Percentiles rank a stretch among this genome's conserved stretches.
Conservation (phyloP, 805 yeast genomes). For the Schwanniomyces vanrijiae region DNA sequence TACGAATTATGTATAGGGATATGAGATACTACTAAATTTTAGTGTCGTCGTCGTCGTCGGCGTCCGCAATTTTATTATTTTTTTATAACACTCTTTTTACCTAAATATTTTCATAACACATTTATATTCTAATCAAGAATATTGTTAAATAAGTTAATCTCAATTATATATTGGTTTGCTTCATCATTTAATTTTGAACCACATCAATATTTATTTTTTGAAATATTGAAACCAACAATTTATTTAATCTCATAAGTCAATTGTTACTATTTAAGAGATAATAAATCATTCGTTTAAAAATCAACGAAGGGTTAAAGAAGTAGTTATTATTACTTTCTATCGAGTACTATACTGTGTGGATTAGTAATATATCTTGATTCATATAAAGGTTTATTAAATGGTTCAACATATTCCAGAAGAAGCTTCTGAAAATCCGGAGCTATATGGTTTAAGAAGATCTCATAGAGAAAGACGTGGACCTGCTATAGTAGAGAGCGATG, state of each 20-base stretch:
- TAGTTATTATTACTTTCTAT: neutral
- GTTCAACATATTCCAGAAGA: conserved; percentile 47
- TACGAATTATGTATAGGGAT: neutral
- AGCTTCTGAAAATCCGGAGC: conserved; percentile 68
- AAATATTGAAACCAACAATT: neutral
- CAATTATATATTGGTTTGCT: neutral
- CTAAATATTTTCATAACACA: neutral
- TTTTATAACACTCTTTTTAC: conserved; percentile 1
- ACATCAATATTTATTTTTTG: neutral
- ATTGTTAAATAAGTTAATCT: neutral
- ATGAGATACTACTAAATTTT: neutral
- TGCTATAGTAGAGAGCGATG: conserved; percentile 33
- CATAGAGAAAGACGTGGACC: conserved; percentile 54
- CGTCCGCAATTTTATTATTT: conserved; percentile 10
- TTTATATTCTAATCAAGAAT: neutral
- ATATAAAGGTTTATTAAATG: conserved; percentile 13
- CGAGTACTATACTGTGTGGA: neutral
- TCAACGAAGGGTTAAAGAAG: neutral
- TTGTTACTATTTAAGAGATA: neutral
- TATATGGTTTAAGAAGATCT: conserved; percentile 81
- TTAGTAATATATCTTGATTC: neutral
- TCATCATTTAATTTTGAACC: neutral
- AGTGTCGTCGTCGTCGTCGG: conserved; percentile 12
- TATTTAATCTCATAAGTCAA: neutral
- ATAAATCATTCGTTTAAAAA: neutral